Evolutionary conservation across 371 early-diverging fungal genomes (phyloP).

Genomic region (Zychaea mexicana): DNA sequence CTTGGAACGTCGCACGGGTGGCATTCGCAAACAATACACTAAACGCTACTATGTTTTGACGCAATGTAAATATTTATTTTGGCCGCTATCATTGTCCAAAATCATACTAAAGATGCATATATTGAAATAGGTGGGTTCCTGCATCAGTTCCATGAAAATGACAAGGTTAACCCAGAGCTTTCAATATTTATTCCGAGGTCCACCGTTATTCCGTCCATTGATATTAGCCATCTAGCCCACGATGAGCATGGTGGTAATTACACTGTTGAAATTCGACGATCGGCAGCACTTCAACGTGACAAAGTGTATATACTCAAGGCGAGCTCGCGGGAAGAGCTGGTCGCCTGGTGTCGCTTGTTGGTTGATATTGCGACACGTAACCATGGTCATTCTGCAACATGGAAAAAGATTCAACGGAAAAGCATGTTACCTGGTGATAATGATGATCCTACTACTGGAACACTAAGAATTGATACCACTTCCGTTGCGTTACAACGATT

Average conservation of each 20-base stretch:
- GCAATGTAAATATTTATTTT: constrained; percentile 26
- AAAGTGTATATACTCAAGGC: constrained; percentile 16
- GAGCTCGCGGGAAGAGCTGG: constrained; percentile 6
- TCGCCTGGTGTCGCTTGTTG: constrained; percentile 17
- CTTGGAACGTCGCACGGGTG: constrained; percentile 23
- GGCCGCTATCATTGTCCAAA: too few species aligned
- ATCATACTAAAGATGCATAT: background rate
- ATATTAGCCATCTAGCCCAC: constrained; percentile 16
- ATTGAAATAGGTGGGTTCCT: constrained; percentile 39
- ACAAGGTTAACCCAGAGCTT: constrained; percentile 34
- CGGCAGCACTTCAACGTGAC: constrained; percentile 10
- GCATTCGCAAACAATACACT: constrained; percentile 35
- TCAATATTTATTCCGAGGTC: constrained; percentile 37
- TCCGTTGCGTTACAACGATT: too few species aligned
- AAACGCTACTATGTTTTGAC: constrained; percentile 41
- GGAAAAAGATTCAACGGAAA: constrained; percentile 6
- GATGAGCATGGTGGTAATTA: background rate
- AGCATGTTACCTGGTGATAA: background rate
- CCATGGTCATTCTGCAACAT: background rate
- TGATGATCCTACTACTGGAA: background rate
- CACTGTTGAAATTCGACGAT: constrained; percentile 10
- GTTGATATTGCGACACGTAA: constrained; percentile 18
- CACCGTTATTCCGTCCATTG: constrained; percentile 26
- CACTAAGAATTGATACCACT: background rate
- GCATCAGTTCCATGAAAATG: constrained; percentile 39